Evolutionary conservation across 805 yeast genomes (phyloP), one percentile per base, ranked within the genome.

Genomic region (Danielozyma ontarioensis): DNA sequence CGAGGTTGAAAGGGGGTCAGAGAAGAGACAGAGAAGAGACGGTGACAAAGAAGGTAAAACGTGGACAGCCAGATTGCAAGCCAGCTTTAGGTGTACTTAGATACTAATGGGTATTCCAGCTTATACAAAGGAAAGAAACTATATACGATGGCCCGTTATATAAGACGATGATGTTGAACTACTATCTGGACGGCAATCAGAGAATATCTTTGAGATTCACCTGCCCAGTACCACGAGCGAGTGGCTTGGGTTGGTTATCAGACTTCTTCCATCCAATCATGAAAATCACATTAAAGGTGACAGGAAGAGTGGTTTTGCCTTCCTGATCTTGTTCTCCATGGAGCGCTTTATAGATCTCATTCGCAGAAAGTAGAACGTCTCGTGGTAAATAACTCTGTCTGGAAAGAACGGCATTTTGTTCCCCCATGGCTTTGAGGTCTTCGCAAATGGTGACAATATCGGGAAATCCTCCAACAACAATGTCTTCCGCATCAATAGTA

Each of bases 261-360:
- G 84, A 72, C 42, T 80, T 78, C 53, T 83, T 86, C 95, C 95
- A 86, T 3, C 95, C 95, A 51, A 86, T 83, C 87, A 85, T 80
- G 52, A 80, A 82, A 17, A 85, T 75, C 34, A 86, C 74, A 39
- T 86, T 64, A 58, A 75, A 86, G 1, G 95, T 85, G 7, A 86
- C 88, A 1, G 95, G 95, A n/a, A 85, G 53, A 0, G 76, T 62
- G 46, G 44, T 64, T 5, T 42, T 32, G 2, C 69, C 75, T 12
- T 62, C 42, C 2, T 58, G 62, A 38, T 74, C 84, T 4, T 53
- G 53, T 30, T 79, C 81, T 2, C 87, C 88, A 52, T 86, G 90
- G 53, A 86, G 62, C 4, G 75, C 63, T 41, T 68, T 68, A 54
- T 86, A 86, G 23, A 86, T 83, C 17, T 84, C 81, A 39, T 81